Evolutionary conservation across 2,329 filamentous ascomycete genomes (phyloP).

Genomic region (Aspergillus felis): DNA sequence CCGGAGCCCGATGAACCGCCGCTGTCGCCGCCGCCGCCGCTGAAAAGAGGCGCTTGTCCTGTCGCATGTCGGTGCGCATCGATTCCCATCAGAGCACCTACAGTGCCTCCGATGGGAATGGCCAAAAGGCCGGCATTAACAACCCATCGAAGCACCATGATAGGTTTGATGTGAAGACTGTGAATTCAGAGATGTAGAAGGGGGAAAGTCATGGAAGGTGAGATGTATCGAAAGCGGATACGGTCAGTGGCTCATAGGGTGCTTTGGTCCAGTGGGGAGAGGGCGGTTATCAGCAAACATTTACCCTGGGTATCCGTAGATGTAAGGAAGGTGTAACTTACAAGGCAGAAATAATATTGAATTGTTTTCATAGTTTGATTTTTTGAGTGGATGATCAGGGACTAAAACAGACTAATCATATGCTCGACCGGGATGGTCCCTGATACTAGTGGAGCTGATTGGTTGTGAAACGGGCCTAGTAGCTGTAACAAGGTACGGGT

Average conservation of each 20-base stretch:
- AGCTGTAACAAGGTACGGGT: background rate
- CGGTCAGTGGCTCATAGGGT: background rate
- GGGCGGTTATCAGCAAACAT: background rate
- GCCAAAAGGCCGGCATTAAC: slow-evolving; percentile 50
- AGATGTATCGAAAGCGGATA: background rate
- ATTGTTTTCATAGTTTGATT: background rate
- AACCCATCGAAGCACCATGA: slow-evolving; percentile 40
- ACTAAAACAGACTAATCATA: background rate
- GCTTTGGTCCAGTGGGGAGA: background rate
- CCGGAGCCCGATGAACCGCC: slow-evolving; percentile 1
- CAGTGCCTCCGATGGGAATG: slow-evolving; percentile 48
- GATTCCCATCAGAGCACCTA: slow-evolving; percentile 50
- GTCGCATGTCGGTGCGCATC: slow-evolving; percentile 43
- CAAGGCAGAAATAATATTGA: background rate
- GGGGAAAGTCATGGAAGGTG: background rate
- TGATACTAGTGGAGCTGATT: background rate
- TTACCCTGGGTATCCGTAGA: background rate
- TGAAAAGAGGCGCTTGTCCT: slow-evolving; percentile 47
- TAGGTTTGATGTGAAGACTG: background rate
- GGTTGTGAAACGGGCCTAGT: background rate
- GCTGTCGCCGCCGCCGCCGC: slow-evolving; percentile 21
- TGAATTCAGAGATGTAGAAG: background rate
- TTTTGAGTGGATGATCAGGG: background rate
- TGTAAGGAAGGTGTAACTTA: background rate
- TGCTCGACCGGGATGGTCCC: background rate